Conservation (phyloP, 352 stramenopile genomes). For the Phytophthora ramorum region DNA sequence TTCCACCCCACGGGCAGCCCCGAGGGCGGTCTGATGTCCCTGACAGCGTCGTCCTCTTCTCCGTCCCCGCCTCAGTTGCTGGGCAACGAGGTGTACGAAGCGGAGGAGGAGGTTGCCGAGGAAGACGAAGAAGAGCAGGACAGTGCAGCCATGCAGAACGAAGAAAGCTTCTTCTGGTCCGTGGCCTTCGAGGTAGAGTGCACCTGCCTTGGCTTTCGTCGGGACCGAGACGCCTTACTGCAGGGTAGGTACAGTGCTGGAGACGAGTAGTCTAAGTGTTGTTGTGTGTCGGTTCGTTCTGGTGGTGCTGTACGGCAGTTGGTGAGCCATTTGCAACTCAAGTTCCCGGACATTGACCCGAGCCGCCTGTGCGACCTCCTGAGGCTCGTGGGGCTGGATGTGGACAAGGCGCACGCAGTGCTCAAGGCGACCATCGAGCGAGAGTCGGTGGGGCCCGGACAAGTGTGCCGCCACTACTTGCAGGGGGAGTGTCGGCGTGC, state of each 20-base stretch:
- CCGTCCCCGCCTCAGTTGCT: slow-evolving; percentile 16
- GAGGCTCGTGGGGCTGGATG: slow-evolving; percentile 74
- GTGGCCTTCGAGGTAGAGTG: slow-evolving; percentile 80
- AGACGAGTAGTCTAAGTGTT: slow-evolving; percentile 13
- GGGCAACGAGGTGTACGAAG: slow-evolving; percentile 21
- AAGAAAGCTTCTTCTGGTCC: slow-evolving; percentile 90
- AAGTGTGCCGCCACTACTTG: slow-evolving; percentile 87
- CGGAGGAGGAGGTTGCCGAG: slow-evolving; percentile 19
- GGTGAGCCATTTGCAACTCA: slow-evolving; percentile 82
- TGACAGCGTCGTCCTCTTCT: slow-evolving; percentile 10
- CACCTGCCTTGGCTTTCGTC: slow-evolving; percentile 1
- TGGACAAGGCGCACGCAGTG: slow-evolving; percentile 76
- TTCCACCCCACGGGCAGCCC: slow-evolving; percentile 32
- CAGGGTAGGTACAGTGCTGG: neutral
- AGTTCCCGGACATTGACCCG: slow-evolving; percentile 83
- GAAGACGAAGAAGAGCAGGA: slow-evolving; percentile 27
- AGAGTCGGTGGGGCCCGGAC: slow-evolving; percentile 66
- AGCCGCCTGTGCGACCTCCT: slow-evolving; percentile 79
- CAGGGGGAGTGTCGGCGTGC: slow-evolving; percentile 82
- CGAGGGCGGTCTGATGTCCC: slow-evolving; percentile 6
- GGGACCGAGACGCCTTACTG: slow-evolving; percentile 11
- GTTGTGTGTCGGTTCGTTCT: slow-evolving; percentile 19
- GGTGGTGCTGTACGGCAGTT: slow-evolving; percentile 47
- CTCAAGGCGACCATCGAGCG: slow-evolving; percentile 80
- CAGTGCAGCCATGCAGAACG: slow-evolving; percentile 55